Base-by-base conservation (phyloP, 2,329 filamentous ascomycete species). In the Aspergillus floridensis region DNA sequence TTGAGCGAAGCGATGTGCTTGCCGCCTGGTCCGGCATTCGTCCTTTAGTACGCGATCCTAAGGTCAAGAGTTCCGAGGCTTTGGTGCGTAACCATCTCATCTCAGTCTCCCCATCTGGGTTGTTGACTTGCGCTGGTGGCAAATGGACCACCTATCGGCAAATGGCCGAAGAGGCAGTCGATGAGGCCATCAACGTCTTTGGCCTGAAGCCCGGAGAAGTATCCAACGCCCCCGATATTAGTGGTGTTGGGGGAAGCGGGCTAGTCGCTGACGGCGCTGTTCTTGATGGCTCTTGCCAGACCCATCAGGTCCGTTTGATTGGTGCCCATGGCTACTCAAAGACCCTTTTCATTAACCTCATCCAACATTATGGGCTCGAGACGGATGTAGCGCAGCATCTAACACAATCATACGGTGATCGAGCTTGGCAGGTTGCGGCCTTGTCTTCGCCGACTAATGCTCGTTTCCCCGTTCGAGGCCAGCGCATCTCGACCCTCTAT, bases 61-160 rank as follows among this genome's bases (percentile, higher is more conserved):
- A 92, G 71, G 90, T 91, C 54, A 86, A 86, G 75, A 93, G 92
- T 73, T 95, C 92, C 0, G 88, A 96, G 76, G 92, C 91, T 26
- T 85, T 96, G 19, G 92, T 96, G 54, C 89, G 92, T 58, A 96
- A 93, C 74, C 92, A 96, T 73, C 82, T 96, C 48, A 85, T 96
- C 66, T 88, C 91, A 61, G 83, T 91, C 53, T 93, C 91, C n/a
- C 76, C 84, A 2, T 91, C 90, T 6, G 92, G 92, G 11, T 83
- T 96, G 21, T 79, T 96, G 65, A 96, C 92, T 35, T 93, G 91
- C 70, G 91, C 91, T 29, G 92, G 92, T 66, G 92, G 92, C 51
- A 96, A 96, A 78, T 96, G 92, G 92, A 96, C 92, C 2, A 96
- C 92, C 1, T 96, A 96, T 78, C 88, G 92, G 58, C 90, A 96